These are phyloP conservation scores for Psilocybe cubensis DNA, from an alignment of 768 basidiomycete genomes.

Conservation along the genomic window DNA sequence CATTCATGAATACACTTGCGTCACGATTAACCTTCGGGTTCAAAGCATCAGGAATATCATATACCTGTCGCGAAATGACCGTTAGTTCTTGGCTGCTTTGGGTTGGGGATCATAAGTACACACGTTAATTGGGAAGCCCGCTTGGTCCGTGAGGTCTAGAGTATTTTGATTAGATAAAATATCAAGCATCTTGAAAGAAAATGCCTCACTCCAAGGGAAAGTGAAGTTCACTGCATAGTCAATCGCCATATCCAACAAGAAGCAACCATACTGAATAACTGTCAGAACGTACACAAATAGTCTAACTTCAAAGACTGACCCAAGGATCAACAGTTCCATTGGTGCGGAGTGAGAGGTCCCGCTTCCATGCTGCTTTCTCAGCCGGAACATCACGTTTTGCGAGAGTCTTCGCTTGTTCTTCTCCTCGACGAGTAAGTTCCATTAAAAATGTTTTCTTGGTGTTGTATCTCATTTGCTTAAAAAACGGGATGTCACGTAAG, in stretches of 20 bases:
- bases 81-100: background rate
- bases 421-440: conserved; percentile 20
- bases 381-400: conserved; percentile 26
- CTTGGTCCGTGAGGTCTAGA: conserved; percentile 31
- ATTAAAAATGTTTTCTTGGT: conserved; percentile 24
- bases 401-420: conserved; percentile 18
- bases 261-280: conserved; percentile 58
- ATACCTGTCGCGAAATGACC: conserved; percentile 36
- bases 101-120: conserved; percentile 4
- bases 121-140: conserved; percentile 43
- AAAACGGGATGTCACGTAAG: conserved; percentile 37
- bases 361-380: conserved; percentile 41
- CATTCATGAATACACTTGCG: conserved; percentile 62
- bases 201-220: conserved; percentile 57
- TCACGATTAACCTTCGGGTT: conserved; percentile 54
- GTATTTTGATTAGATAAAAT: background rate
- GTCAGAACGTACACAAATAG: background rate
- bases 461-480: conserved; percentile 24
- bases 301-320: conserved; percentile 31
- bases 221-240: conserved; percentile 79
- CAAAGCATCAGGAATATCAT: conserved; percentile 60
- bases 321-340: conserved; percentile 63
- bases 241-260: conserved; percentile 63
- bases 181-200: background rate
- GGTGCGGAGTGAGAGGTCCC: conserved; percentile 48